Conservation (phyloP, 345 rosid genomes). For the Lepidium sativum region DNA sequence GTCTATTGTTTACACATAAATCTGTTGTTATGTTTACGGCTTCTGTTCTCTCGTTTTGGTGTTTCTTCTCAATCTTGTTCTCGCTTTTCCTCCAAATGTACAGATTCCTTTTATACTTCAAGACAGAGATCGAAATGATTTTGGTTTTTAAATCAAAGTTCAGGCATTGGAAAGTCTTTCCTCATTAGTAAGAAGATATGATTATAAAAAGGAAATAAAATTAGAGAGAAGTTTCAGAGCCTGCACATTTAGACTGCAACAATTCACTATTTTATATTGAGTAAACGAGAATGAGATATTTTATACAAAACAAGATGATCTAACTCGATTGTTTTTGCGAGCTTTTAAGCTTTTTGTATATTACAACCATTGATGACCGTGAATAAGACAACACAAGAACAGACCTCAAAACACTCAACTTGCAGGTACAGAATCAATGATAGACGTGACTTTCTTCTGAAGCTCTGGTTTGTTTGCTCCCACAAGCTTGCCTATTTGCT, state of each 20-base stretch:
- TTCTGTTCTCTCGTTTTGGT: not conserved
- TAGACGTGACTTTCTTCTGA: conserved; percentile 50
- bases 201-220: not conserved
- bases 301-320: conserved; percentile 7
- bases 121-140: not conserved
- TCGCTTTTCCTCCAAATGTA: not conserved
- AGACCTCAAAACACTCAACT: not conserved
- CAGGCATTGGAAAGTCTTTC: not conserved
- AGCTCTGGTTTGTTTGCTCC: conserved; percentile 88
- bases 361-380: conserved; percentile 9
- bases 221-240: not conserved
- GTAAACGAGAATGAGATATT: not conserved
- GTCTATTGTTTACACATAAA: not conserved
- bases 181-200: not conserved
- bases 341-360: not conserved
- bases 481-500: conserved; percentile 70
- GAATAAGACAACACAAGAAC: not conserved
- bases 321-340: conserved; percentile 4
- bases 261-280: not conserved
- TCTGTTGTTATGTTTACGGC: not conserved
- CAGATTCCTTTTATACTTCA: not conserved
- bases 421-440: conserved; percentile 32
- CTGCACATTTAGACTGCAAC: not conserved
- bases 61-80: not conserved
- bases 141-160: not conserved